Percentiles rank a stretch among this genome's conserved stretches.
Conservation (phyloP, 2,329 filamentous ascomycete species). For the Exserohilum rostratum region DNA sequence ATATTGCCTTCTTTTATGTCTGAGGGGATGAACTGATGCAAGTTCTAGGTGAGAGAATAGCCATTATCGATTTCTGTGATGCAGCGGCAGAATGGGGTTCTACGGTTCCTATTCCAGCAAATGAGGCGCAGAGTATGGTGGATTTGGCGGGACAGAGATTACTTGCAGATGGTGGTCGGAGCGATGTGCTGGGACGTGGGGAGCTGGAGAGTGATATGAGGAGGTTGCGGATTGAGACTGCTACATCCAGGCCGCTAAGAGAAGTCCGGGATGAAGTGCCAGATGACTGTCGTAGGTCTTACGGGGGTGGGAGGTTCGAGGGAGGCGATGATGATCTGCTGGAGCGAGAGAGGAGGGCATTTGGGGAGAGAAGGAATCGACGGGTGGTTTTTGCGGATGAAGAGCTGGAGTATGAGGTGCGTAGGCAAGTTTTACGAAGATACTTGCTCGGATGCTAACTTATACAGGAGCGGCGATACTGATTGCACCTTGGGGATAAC, state of each 20-base stretch:
- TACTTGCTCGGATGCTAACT: background rate
- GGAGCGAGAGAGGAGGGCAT: background rate
- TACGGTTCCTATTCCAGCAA: slow-evolving; percentile 25
- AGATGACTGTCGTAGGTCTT: background rate
- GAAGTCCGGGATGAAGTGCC: background rate
- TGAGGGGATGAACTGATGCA: background rate
- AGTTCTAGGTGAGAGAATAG: slow-evolving; percentile 15
- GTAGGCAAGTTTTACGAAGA: background rate
- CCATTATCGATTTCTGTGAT: slow-evolving; percentile 34
- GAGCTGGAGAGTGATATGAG: background rate
- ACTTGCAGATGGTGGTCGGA: slow-evolving; percentile 19
- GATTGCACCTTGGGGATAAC: background rate
- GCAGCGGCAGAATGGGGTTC: slow-evolving; percentile 38
- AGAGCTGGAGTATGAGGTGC: background rate
- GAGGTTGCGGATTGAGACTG: background rate
- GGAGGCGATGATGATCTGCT: background rate
- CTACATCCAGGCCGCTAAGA: background rate
- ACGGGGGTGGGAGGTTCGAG: background rate
- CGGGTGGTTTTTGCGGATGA: slow-evolving; percentile 1
- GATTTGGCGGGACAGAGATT: slow-evolving; percentile 23
- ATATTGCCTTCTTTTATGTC: no score
- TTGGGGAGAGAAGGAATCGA: background rate
- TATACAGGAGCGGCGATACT: background rate
- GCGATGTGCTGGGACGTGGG: background rate
- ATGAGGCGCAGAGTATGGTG: slow-evolving; percentile 26